phyloP scores from a whole-genome alignment of 2,329 filamentous ascomycete species.

The Verticillium albo-atrum region DNA sequence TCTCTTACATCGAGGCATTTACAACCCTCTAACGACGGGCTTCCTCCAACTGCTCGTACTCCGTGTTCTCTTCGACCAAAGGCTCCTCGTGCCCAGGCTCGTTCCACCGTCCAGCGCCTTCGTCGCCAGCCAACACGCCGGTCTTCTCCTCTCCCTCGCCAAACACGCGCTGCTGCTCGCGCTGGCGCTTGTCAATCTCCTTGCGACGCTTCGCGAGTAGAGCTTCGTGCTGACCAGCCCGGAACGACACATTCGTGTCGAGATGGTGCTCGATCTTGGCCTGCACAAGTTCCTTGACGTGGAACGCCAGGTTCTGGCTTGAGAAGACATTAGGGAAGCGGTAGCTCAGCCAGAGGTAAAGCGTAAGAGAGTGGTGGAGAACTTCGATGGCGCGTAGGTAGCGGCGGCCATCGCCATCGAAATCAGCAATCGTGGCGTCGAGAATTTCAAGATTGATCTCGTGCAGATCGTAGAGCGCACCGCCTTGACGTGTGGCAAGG shows the following conservation, averaged over 20 bases:
- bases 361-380: slow-evolving; percentile 75
- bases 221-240: slow-evolving; percentile 22
- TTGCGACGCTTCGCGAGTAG: slow-evolving; percentile 22
- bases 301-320: slow-evolving; percentile 69
- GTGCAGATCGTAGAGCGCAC: slow-evolving; percentile 66
- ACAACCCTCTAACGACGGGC: neutral
- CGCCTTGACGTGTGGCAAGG: slow-evolving; percentile 63
- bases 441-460: slow-evolving; percentile 70
- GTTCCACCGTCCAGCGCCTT: slow-evolving; percentile 24
- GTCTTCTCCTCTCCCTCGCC: slow-evolving; percentile 7
- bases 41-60: neutral
- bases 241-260: slow-evolving; percentile 18
- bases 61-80: slow-evolving; percentile 13
- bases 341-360: slow-evolving; percentile 93
- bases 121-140: slow-evolving; percentile 5
- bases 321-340: slow-evolving; percentile 78
- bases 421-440: slow-evolving; percentile 49
- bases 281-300: slow-evolving; percentile 76
- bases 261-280: slow-evolving; percentile 65
- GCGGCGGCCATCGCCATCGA: slow-evolving; percentile 12
- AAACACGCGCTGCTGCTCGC: slow-evolving; percentile 16
- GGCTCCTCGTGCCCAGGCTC: slow-evolving; percentile 30
- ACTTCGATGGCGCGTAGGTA: slow-evolving; percentile 69
- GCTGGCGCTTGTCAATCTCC: slow-evolving; percentile 8
- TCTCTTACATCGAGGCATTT: neutral